phyloP scores from a whole-genome alignment of 176 grass and related monocot species.

The Ensete glaucum region DNA sequence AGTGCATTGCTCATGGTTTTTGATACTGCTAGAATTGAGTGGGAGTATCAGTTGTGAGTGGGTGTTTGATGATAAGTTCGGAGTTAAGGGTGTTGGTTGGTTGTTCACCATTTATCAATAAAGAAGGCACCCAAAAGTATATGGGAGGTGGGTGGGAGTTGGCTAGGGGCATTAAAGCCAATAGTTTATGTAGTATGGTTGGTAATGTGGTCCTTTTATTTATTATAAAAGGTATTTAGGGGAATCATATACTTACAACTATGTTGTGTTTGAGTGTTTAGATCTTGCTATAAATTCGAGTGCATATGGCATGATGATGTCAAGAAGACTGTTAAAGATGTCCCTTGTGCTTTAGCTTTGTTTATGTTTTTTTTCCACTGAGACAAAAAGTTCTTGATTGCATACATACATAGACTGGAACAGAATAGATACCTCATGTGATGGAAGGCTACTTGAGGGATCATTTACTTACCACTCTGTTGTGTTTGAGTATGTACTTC shows the following conservation, averaged over 20 bases:
- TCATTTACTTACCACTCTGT: background rate
- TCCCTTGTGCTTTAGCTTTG: no score
- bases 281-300: background rate
- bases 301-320: background rate
- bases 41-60: background rate
- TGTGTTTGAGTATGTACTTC: background rate
- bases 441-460: background rate
- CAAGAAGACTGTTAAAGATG: background rate
- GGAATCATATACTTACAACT: background rate
- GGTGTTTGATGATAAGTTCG: background rate
- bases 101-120: background rate
- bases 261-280: background rate
- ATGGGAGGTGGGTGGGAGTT: constrained; percentile 13
- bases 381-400: no score
- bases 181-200: constrained; percentile 12
- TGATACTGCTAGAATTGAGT: no score
- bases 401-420: no score
- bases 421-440: no score
- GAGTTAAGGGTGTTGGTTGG: background rate
- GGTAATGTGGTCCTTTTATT: constrained; percentile 8
- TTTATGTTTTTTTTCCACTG: no score
- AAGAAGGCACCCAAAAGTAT: background rate
- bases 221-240: background rate
- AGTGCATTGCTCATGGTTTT: background rate
- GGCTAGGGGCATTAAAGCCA: constrained; percentile 9